Evolutionary conservation across 164 flowering plant genomes (phyloP), one percentile per base, ranked within the genome.

Genomic region (Pachysandra terminalis): DNA sequence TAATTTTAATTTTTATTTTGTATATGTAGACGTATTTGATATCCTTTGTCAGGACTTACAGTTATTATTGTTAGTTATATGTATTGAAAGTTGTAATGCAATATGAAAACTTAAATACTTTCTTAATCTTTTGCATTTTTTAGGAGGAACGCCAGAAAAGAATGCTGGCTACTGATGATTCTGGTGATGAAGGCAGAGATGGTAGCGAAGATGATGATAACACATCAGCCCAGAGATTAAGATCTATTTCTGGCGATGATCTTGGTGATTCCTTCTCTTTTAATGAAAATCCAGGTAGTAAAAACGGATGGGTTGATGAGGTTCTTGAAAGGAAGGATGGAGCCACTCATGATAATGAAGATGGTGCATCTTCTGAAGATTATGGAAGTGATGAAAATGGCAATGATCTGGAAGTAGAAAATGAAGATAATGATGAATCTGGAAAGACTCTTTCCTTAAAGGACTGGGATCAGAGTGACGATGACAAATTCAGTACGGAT

Each of bases 401-500:
- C 45, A 71, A 48, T 67, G 81, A 74, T 73, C 73, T 71, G 19
- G 81, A 78, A 5, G 77, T 41, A 58, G 80, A 61, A 61, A 79
- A 69, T 3, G 77, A 79, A 70, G 77, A 71, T 64, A 52, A 65
- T 65, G 79, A 68, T 35, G 73, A 65, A 19, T 52, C 67, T 61
- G 75, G 58, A 56, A 78, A 73, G 40, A 45, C 69, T 48, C 56
- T 55, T 25, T 77, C 87, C 41, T 61, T 90, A 52, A 83, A 87
- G 79, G 99, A 90, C 64, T 96, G 97, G 98, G 97, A 90, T 67
- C 97, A 93, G 71, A 91, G 94, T 80, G 98, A 96, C 78, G 97
- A 95, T 66, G 95, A 90, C 3, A 63, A 74, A 41, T 63, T 81
- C 55, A 75, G 73, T 21, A 73, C 83, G 25, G 83, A 85, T 73